A percentile compares a stretch with the other conserved stretches of the same genome.
Evolutionary conservation across 108 stramenopile genomes (phyloP).

Genomic region (Skeletonema menzelii): DNA sequence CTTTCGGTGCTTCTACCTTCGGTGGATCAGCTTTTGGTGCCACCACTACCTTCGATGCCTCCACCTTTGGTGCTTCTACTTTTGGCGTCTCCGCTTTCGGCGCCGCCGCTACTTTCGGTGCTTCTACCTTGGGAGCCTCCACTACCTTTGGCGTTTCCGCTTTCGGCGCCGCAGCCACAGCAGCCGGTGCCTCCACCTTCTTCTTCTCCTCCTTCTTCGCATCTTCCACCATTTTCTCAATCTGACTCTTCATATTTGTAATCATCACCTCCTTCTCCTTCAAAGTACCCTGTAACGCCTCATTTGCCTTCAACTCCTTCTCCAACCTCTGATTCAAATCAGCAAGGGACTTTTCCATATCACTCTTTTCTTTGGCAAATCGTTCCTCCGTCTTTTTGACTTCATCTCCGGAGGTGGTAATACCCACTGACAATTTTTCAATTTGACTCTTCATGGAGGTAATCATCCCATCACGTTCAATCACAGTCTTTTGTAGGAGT

Average conservation of each 20-base stretch:
- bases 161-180: background rate
- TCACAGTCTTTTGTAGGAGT: background rate
- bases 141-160: background rate
- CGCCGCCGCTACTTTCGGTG: background rate
- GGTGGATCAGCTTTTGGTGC: background rate
- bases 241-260: slow-evolving; percentile 2
- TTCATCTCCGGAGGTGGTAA: background rate
- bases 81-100: no score
- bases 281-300: background rate
- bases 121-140: background rate
- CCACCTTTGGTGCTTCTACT: no score
- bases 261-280: slow-evolving; percentile 4
- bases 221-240: background rate
- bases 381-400: background rate
- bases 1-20: background rate
- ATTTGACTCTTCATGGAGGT: background rate
- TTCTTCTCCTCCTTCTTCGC: background rate
- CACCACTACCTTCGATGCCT: no score
- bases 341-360: background rate
- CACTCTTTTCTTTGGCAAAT: background rate
- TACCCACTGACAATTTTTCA: background rate
- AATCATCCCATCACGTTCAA: background rate
- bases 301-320: slow-evolving; percentile 1
- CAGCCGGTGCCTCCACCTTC: background rate
- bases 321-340: background rate